Percentiles rank a stretch among this genome's conserved stretches.
Evolutionary conservation across 2,329 filamentous ascomycete species (phyloP).

Genomic region (Xylariaceae sp.): DNA sequence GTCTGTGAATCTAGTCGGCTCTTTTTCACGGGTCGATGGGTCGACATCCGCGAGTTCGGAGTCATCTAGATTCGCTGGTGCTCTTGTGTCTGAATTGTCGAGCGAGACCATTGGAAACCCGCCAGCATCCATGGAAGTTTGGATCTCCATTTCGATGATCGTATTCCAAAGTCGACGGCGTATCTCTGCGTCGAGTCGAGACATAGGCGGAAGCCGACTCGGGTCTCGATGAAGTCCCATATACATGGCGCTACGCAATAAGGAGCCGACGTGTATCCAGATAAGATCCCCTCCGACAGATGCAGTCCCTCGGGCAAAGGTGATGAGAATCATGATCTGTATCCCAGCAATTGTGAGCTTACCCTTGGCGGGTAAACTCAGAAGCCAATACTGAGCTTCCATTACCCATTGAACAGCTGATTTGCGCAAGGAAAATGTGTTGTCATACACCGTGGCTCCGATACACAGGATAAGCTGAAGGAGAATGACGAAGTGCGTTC

Average conservation of each 20-base stretch:
- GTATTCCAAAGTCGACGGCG: slow-evolving; percentile 55
- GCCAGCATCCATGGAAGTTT: slow-evolving; percentile 48
- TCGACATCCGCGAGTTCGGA: slow-evolving; percentile 44
- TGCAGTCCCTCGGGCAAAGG: slow-evolving; percentile 45
- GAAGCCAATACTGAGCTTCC: slow-evolving; percentile 50
- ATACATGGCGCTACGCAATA: slow-evolving; percentile 52
- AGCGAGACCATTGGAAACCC: slow-evolving; percentile 44
- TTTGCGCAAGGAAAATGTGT: slow-evolving; percentile 39
- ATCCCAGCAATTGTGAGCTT: slow-evolving; percentile 45
- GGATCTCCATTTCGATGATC: slow-evolving; percentile 51
- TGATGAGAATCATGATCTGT: slow-evolving; percentile 50
- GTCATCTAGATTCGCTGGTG: slow-evolving; percentile 51
- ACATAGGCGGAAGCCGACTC: slow-evolving; percentile 43
- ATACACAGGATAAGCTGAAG: slow-evolving; percentile 52
- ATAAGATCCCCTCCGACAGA: slow-evolving; percentile 47
- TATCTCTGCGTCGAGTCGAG: slow-evolving; percentile 47
- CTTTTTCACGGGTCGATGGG: slow-evolving; percentile 17
- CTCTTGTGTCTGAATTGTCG: slow-evolving; percentile 47
- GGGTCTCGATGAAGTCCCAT: slow-evolving; percentile 59
- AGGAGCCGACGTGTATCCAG: slow-evolving; percentile 48
- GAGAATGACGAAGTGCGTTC: slow-evolving; percentile 46
- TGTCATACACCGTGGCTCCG: slow-evolving; percentile 45
- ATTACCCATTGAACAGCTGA: slow-evolving; percentile 47
- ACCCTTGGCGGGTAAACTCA: slow-evolving; percentile 43
- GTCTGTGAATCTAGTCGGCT: slow-evolving; percentile 37